Evolutionary conservation across 2,329 filamentous ascomycete species (phyloP).

Genomic region (Hymenoscyphus occultus): DNA sequence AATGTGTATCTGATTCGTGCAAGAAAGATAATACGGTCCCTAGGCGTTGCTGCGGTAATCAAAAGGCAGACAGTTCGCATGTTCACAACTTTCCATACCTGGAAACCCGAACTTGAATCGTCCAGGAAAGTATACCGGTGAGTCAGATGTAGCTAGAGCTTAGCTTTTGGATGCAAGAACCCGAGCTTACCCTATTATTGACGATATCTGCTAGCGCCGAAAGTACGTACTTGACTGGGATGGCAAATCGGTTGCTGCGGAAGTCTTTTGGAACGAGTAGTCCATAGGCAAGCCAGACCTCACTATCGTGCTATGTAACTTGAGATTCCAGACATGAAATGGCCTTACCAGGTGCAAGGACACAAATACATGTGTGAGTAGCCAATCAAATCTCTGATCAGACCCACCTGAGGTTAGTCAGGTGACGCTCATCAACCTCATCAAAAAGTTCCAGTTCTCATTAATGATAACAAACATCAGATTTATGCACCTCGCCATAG

Average conservation of each 20-base stretch:
- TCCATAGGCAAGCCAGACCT: too few species aligned
- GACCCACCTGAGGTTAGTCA: too few species aligned
- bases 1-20: neutral
- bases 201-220: neutral
- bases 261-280: too few species aligned
- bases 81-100: neutral
- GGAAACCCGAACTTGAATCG: neutral
- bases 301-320: neutral
- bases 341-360: too few species aligned
- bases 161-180: neutral
- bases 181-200: neutral
- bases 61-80: neutral
- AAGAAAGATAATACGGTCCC: too few species aligned
- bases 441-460: too few species aligned
- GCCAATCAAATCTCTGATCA: too few species aligned
- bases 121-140: neutral
- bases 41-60: neutral
- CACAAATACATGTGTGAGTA: too few species aligned
- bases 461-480: too few species aligned
- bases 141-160: neutral
- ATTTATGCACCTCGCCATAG: too few species aligned
- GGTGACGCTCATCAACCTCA: too few species aligned
- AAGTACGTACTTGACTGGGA: neutral
- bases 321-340: neutral
- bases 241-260: neutral